Evolutionary conservation across 1,284 basidiomycete species (phyloP).

Genomic region (Apiotrichum veenhuisii): DNA sequence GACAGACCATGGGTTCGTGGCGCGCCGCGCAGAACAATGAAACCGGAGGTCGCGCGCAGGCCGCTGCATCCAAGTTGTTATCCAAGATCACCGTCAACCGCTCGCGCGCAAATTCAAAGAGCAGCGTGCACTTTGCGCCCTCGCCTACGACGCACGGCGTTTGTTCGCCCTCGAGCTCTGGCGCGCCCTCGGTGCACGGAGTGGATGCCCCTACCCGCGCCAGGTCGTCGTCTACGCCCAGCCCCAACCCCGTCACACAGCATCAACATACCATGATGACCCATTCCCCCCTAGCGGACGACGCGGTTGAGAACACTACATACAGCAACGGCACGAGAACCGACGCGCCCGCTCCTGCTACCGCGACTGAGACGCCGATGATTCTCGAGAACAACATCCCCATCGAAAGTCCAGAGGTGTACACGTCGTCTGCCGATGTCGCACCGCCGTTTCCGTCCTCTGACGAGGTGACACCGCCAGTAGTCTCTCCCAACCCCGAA

Average conservation of each 20-base stretch:
- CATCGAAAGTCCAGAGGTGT: background rate
- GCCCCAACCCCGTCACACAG: background rate
- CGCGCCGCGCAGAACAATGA: slow-evolving; percentile 7
- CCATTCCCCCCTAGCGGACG: slow-evolving; percentile 8
- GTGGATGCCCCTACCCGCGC: slow-evolving; percentile 5
- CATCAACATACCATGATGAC: slow-evolving; percentile 1
- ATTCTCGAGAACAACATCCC: background rate
- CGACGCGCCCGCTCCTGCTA: background rate
- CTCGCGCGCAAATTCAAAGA: slow-evolving; percentile 20
- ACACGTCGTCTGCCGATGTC: background rate
- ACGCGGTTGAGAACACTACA: background rate
- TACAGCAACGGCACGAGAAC: too few relatives aligned
- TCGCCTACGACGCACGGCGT: slow-evolving; percentile 14
- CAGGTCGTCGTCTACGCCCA: slow-evolving; percentile 10
- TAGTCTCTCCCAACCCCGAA: background rate
- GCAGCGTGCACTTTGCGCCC: slow-evolving; percentile 21
- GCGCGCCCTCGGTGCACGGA: background rate
- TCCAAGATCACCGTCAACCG: slow-evolving; percentile 31
- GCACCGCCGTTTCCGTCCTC: too few relatives aligned
- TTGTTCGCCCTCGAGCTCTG: background rate
- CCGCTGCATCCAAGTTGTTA: slow-evolving; percentile 31
- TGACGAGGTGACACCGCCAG: background rate
- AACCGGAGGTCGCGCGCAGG: slow-evolving; percentile 17
- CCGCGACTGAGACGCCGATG: background rate
- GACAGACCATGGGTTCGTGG: slow-evolving; percentile 19